Evolutionary conservation across 2,329 filamentous ascomycete genomes (phyloP).

Genomic region (Colletotrichum musicola): DNA sequence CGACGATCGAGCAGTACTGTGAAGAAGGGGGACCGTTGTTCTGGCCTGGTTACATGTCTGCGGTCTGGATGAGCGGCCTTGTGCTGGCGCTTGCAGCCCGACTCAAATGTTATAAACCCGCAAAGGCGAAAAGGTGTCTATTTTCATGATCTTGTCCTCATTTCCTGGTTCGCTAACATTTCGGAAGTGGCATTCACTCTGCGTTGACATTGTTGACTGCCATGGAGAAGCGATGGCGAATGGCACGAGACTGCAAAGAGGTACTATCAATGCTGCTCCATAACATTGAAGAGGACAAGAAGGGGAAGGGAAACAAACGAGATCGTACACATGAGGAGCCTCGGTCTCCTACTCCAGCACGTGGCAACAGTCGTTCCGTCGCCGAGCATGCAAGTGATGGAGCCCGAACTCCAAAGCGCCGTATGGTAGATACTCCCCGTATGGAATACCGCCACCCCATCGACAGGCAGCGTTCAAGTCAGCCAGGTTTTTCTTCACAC

Average conservation of each 20-base stretch:
- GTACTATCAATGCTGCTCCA: constrained; percentile 24
- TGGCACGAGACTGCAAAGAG: constrained; percentile 33
- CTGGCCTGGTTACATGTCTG: constrained; percentile 52
- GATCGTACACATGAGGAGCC: background rate
- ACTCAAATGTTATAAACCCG: constrained; percentile 7
- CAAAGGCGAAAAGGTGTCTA: constrained; percentile 17
- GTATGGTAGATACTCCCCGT: background rate
- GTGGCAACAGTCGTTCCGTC: too few species aligned
- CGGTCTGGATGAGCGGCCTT: constrained; percentile 53
- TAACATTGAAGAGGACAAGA: background rate
- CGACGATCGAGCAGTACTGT: constrained; percentile 17
- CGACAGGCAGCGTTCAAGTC: background rate
- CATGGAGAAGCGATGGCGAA: constrained; percentile 25
- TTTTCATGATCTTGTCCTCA: background rate
- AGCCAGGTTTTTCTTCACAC: background rate
- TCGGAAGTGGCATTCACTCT: constrained; percentile 5
- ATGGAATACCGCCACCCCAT: background rate
- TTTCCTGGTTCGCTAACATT: background rate
- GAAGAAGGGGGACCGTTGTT: constrained; percentile 30
- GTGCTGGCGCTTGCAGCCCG: constrained; percentile 49
- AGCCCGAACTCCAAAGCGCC: background rate
- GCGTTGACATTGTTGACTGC: constrained; percentile 8
- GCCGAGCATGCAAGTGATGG: background rate
- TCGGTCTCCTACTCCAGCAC: background rate
- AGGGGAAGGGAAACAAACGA: constrained; percentile 10